Evolutionary conservation across 2,329 filamentous ascomycete genomes (phyloP), one percentile per base, ranked within the genome.

Genomic region (Phialemonium atrogriseum): DNA sequence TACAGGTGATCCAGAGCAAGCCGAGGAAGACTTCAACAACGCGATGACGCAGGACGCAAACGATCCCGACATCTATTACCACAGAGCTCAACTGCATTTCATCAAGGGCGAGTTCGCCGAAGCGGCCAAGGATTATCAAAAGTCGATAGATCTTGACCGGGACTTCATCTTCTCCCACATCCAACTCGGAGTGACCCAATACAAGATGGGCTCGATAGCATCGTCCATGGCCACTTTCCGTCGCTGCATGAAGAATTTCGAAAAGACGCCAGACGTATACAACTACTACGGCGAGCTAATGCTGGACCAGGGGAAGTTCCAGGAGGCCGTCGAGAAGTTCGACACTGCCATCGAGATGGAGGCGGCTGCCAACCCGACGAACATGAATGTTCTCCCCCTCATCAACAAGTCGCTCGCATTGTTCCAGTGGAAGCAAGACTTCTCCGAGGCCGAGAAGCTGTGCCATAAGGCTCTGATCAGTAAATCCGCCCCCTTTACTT

Each of bases 91-190:
- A 62, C 77, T 96, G 14, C 88, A 95, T 66, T 98, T 98, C 65
- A 96, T 98, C 60, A 85, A 94, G 49, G 80, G 81, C 35, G 89
- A 96, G 55, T 94, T 94, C 47, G 77, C 81, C 34, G 85, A 93
- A 46, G 91, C 91, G 5, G 88, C 91, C 38, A 94, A 93, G 66
- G 91, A 98, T 64, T 98, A 98, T 66, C 91, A 98, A 59, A 95
- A 94, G 66, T 96, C 91, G 3, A 98, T 98, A 51, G 91, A 98
- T 49, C 74, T 98, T 18, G 91, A 98, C 67, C 75, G 78, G 47
- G 80, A 85, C 46, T 98, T 98, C 62, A 98, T 98, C 66, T 98
- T 94, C 73, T 96, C 89, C 7, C 91, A 98, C 65, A 98, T 98
- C 51, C 91, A 98, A 62, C 84, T 98, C 25, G 91, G 91, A 58